Conservation (phyloP, 495 filamentous ascomycete genomes). For the Penicillium maclennaniae region DNA sequence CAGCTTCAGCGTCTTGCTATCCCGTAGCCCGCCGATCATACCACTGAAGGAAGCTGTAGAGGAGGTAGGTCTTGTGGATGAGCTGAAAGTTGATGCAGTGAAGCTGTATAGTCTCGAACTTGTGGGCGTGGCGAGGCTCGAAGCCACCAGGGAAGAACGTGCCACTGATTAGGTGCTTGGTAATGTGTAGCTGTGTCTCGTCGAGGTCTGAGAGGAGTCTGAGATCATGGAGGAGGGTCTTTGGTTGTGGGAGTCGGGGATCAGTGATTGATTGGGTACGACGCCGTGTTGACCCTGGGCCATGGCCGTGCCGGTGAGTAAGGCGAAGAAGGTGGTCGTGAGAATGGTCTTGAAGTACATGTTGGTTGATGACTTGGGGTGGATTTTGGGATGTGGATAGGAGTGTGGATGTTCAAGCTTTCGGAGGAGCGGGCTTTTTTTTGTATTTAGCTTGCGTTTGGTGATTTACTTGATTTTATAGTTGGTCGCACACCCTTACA, state of each 20-base stretch:
- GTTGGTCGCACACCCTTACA: not conserved
- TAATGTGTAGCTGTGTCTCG: not conserved
- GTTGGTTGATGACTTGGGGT: not conserved
- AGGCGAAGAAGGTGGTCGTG: not conserved
- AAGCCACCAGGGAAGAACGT: not conserved
- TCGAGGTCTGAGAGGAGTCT: not conserved
- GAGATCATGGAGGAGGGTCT: not conserved
- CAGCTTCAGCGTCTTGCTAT: not conserved
- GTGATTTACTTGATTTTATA: not conserved
- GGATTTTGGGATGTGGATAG: not conserved
- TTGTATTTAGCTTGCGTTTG: not conserved
- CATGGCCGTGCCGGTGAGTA: not conserved
- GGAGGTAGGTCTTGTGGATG: not conserved
- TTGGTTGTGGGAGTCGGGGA: not conserved
- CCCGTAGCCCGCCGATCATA: not conserved
- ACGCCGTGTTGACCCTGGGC: not conserved
- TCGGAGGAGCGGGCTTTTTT: not conserved
- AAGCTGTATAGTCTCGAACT: not conserved
- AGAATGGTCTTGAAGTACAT: conserved; percentile 1
- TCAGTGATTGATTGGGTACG: not conserved
- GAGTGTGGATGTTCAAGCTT: not conserved
- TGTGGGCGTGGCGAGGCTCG: not conserved
- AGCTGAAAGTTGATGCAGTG: not conserved
- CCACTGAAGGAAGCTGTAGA: not conserved
- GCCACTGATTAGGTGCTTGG: too few species aligned